A percentile compares a stretch with the other conserved stretches of the same genome.
Conservation (phyloP, 805 yeast species). For the Saitoella complicata region DNA sequence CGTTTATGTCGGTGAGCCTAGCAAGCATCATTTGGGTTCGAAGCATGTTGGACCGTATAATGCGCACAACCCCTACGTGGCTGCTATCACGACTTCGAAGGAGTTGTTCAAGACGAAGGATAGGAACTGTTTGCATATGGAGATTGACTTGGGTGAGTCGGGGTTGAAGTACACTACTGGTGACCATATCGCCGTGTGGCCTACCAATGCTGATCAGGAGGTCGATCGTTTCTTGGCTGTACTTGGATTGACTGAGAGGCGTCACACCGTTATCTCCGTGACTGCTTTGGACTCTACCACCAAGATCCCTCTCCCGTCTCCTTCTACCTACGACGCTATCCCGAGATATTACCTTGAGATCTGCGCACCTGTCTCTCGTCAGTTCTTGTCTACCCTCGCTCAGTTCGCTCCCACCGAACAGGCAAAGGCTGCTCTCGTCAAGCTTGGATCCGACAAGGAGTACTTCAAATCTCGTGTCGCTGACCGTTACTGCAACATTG, state of each 20-base stretch:
- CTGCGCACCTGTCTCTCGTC: constrained; percentile 86
- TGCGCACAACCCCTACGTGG: constrained; percentile 66
- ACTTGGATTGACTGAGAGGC: constrained; percentile 40
- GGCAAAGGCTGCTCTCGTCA: constrained; percentile 31
- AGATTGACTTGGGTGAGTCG: constrained; percentile 62
- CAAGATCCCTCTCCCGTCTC: constrained; percentile 28
- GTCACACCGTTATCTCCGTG: constrained; percentile 43
- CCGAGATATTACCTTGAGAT: constrained; percentile 80
- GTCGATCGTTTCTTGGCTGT: constrained; percentile 49
- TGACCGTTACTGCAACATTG: constrained; percentile 45
- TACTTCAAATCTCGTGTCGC: constrained; percentile 52
- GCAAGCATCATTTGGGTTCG: constrained; percentile 32
- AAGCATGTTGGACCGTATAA: constrained; percentile 49
- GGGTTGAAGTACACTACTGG: constrained; percentile 82
- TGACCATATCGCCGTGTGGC: constrained; percentile 91
- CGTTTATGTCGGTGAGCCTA: constrained; percentile 76
- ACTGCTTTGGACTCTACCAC: constrained; percentile 44
- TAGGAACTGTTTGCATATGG: constrained; percentile 80
- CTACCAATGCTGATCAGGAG: constrained; percentile 68
- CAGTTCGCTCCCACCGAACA: constrained; percentile 65
- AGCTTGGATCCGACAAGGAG: constrained; percentile 50
- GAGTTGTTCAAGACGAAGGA: constrained; percentile 51
- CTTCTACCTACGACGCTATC: constrained; percentile 79
- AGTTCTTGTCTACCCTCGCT: constrained; percentile 52
- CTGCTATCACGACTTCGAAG: constrained; percentile 41